These are phyloP conservation scores for Fusarium sp. DNA, from an alignment of 2,329 filamentous ascomycete genomes.

Conservation along the genomic window DNA sequence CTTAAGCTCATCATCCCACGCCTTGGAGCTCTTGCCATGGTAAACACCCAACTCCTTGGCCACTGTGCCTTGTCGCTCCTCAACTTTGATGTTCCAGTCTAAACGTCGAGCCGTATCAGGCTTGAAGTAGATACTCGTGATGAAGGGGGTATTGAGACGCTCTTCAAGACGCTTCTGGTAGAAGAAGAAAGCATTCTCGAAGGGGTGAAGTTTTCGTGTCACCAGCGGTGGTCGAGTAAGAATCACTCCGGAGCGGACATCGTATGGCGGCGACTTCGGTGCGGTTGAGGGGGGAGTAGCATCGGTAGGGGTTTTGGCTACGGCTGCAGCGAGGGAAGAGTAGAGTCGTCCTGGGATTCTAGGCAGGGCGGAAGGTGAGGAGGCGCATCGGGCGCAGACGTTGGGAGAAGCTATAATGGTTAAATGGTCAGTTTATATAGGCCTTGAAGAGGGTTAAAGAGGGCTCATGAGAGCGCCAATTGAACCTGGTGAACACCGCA, in stretches of 20 bases:
- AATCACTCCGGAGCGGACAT: slow-evolving; percentile 75
- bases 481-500: slow-evolving; percentile 9
- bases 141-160: slow-evolving; percentile 87
- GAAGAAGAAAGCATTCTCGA: slow-evolving; percentile 94
- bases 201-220: slow-evolving; percentile 84
- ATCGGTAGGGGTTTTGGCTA: slow-evolving; percentile 34
- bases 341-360: slow-evolving; percentile 52
- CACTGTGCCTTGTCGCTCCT: slow-evolving; percentile 77
- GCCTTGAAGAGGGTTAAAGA: slow-evolving; percentile 3
- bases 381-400: slow-evolving; percentile 56
- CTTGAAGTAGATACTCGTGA: slow-evolving; percentile 94
- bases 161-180: slow-evolving; percentile 98
- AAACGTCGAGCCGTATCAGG: slow-evolving; percentile 84
- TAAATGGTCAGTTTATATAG: slow-evolving; percentile 22
- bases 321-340: slow-evolving; percentile 49
- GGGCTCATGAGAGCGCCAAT: slow-evolving; percentile 30
- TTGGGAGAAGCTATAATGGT: slow-evolving; percentile 46
- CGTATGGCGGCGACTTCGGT: slow-evolving; percentile 53
- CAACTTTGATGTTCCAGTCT: slow-evolving; percentile 90
- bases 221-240: slow-evolving; percentile 89
- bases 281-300: slow-evolving; percentile 38
- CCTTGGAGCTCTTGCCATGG: slow-evolving; percentile 74
- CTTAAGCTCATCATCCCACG: slow-evolving; percentile 92
- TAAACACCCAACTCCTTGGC: slow-evolving; percentile 89
- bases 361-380: slow-evolving; percentile 40